Conservation (phyloP, 2,329 filamentous ascomycete genomes). For the Dothideomycetes sp. region DNA sequence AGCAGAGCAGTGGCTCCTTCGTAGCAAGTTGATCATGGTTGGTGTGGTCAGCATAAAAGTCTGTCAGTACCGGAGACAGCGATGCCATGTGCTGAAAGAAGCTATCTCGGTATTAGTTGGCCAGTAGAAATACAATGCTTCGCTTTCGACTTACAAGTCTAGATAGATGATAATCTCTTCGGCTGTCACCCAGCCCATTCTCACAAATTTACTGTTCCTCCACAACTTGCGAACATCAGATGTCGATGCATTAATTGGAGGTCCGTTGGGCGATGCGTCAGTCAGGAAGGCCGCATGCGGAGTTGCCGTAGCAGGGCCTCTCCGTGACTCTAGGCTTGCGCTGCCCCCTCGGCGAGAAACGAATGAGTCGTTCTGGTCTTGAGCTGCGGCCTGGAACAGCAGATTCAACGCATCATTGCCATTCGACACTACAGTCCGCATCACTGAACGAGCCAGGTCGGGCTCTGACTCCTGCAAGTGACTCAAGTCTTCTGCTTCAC, state of each 20-base stretch:
- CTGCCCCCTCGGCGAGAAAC: no score
- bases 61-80: conserved; percentile 39
- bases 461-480: background rate
- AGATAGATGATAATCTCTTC: conserved; percentile 43
- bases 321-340: background rate
- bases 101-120: background rate
- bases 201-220: conserved; percentile 41
- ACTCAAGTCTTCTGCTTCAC: no score
- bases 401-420: background rate
- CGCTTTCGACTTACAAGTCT: conserved; percentile 26
- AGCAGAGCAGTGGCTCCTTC: conserved; percentile 42
- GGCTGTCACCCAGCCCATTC: conserved; percentile 46
- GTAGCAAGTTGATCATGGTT: conserved; percentile 39
- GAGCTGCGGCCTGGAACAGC: background rate
- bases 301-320: background rate
- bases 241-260: no score
- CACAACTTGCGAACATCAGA: conserved; percentile 32
- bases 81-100: conserved; percentile 41
- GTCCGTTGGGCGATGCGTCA: no score
- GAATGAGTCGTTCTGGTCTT: background rate
- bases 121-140: background rate
- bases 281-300: background rate
- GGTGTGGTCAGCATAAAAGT: conserved; percentile 38
- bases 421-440: background rate
- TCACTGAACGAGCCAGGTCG: background rate